These are phyloP conservation scores for Lasiosphaeris hirsuta DNA, from an alignment of 495 filamentous ascomycete species.

Conservation along the genomic window DNA sequence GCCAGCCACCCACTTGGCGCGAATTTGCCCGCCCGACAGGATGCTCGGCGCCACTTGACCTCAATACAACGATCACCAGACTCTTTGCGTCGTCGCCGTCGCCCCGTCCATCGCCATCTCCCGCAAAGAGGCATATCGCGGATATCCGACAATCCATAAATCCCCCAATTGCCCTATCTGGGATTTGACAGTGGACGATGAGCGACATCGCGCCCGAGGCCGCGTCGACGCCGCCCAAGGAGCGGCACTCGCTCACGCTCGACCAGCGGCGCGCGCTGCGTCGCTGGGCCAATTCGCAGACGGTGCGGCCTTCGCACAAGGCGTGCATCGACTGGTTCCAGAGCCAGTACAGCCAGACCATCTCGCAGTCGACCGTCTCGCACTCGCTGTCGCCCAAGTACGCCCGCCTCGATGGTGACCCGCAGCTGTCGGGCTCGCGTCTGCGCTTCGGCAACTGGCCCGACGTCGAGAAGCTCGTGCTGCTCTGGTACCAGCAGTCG, in stretches of 20 bases:
- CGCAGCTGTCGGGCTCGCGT: conserved; percentile 48
- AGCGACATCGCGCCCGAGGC: conserved; percentile 15
- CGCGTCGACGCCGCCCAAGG: conserved; percentile 26
- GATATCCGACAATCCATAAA: conserved; percentile 1
- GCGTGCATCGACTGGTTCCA: conserved; percentile 54
- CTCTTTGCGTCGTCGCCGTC: conserved; percentile 4
- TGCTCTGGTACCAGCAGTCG: conserved; percentile 49
- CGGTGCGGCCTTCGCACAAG: conserved; percentile 47
- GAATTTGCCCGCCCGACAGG: background rate
- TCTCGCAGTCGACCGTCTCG: conserved; percentile 52
- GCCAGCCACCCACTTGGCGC: background rate
- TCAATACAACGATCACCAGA: conserved; percentile 27
- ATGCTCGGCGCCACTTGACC: conserved; percentile 3
- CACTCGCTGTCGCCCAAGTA: conserved; percentile 53
- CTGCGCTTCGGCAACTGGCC: conserved; percentile 54
- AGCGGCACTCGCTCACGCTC: conserved; percentile 51
- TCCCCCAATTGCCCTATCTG: conserved; percentile 12
- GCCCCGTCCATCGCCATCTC: background rate
- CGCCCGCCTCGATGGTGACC: conserved; percentile 50
- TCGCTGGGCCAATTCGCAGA: conserved; percentile 48
- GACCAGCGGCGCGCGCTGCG: conserved; percentile 52
- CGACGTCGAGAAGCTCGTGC: conserved; percentile 52
- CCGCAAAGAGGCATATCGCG: conserved; percentile 4
- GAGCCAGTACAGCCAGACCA: conserved; percentile 47
- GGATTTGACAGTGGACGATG: background rate